Base-by-base conservation (phyloP, 345 rosid species). In the Populus nigra region DNA sequence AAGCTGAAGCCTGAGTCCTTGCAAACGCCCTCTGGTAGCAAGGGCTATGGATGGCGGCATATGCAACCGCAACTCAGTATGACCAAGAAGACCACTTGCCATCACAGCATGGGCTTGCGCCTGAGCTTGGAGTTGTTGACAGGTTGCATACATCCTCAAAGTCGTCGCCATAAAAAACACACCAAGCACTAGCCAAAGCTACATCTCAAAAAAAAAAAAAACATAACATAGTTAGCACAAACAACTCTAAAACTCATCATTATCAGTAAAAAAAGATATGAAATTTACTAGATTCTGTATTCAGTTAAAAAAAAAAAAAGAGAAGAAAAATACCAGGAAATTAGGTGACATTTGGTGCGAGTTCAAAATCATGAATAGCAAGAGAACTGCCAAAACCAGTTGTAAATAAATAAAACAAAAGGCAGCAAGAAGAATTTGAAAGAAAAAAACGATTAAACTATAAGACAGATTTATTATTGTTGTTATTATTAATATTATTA, bases 121-220 rank as follows among this genome's bases (percentile, higher is more conserved):
- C 25, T 81, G 84, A 29, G 81, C 78, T 74, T 81, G 84, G 25
- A 81, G 78, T 77, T 81, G 84, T 36, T 77, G 84, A 81, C 81
- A 81, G 10, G 81, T 81, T 0, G 84, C 84, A 74, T 81, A 77
- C 84, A 77, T 82, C 61, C 84, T 77, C 75, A 82, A 8, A 1
- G 78, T 77, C 0, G 84, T 77, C 50, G 84, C 84, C 81, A 82
- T 77, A 31, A 82, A 65, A 77, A 81, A 81, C 4, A 82, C 71
- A 36, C 84, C 81, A 77, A 82, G 81, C 68, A 77, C 78, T 33
- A 82, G 29, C 84, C 84, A 82, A 8, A 82, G 78, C 84, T 81
- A 16, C 68, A 47, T 35, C 20, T 53, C 65, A 20, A 33, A 72
- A 72, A 57, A 17, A 27, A 8, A 35, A 41, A 50, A 66, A 50